Percentiles rank a stretch among this genome's conserved stretches.
Evolutionary conservation across 2,329 filamentous ascomycete genomes (phyloP).

Genomic region (Acrodontium crateriforme): DNA sequence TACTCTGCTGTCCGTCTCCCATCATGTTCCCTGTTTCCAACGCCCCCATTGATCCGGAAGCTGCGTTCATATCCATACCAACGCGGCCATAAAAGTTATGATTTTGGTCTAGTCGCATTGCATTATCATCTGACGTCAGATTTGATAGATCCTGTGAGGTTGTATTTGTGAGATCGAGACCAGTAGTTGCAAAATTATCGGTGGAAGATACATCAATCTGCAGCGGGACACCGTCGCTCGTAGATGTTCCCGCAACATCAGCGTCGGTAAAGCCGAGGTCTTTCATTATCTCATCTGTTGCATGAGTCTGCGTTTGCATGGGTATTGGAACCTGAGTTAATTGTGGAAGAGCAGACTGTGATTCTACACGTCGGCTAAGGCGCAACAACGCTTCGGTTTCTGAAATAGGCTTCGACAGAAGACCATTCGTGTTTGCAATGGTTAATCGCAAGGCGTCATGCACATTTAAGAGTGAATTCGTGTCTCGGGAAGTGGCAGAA

Average conservation of each 20-base stretch:
- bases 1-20: constrained; percentile 14
- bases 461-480: constrained; percentile 28
- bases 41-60: constrained; percentile 2
- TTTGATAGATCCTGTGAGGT: constrained; percentile 12
- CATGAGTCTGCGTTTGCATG: constrained; percentile 12
- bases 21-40: constrained; percentile 7
- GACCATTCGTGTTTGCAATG: constrained; percentile 36
- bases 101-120: constrained; percentile 6
- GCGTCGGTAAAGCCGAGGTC: constrained; percentile 18
- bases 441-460: constrained; percentile 30
- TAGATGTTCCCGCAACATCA: constrained; percentile 5
- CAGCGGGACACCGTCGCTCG: constrained; percentile 6
- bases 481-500: constrained; percentile 14
- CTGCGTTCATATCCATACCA: constrained; percentile 16
- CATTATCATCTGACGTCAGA: constrained; percentile 8
- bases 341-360: constrained; percentile 46
- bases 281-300: constrained; percentile 22
- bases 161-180: constrained; percentile 10
- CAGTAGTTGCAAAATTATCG: constrained; percentile 7
- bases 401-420: constrained; percentile 45
- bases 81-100: constrained; percentile 14
- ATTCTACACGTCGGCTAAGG: constrained; percentile 18
- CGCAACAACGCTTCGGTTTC: constrained; percentile 35
- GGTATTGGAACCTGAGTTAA: constrained; percentile 25
- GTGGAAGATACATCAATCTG: too few relatives aligned